Evolutionary conservation across 441 rosid species (phyloP), one percentile per base, ranked within the genome.

Genomic region (Cnidoscolus chayamansa): DNA sequence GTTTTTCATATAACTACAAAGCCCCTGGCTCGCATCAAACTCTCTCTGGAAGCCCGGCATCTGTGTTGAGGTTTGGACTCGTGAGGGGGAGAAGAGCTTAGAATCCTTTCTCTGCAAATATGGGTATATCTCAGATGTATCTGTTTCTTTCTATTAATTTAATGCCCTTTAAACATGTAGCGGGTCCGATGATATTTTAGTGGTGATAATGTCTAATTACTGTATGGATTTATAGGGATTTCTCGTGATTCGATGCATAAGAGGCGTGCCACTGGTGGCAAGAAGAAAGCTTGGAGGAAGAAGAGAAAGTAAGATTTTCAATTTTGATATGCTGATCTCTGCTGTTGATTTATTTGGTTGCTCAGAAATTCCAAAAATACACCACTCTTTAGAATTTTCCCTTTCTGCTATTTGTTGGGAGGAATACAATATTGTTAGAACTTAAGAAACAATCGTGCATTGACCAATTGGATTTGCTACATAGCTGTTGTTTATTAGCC

Each of bases 191-290:
- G 13, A 10, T 1, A 70, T 37, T 49, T 19, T 60, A 11, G 64
- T 30, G 57, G 40, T 72, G 53, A 3, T 72, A 17, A 47, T 30
- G 37, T 9, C 45, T 10, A 17, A 5, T 15, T n/a, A 20, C 47
- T 37, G 15, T 8, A 67, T 63, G 58, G 65, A 1, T 68, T 65
- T n/a, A 49, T 55, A 89, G 90, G 91, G 74, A 89, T 87, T 72
- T 89, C 94, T 72, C 89, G 94, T 77, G 92, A 86, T 84, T 87
- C 90, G 2, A 85, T 89, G 90, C 94, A 89, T 86, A 89, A 89
- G 88, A 85, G 94, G 81, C 89, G 94, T 75, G 94, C 94, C 79
- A 89, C 92, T 37, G 94, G 92, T 47, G 90, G 93, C 76, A 88
- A 88, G 81, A 86, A 86, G 86, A 86, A 84, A 78, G 89, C 86